Evolutionary conservation across 345 rosid genomes (phyloP).

Genomic region (Corchorus capsularis): DNA sequence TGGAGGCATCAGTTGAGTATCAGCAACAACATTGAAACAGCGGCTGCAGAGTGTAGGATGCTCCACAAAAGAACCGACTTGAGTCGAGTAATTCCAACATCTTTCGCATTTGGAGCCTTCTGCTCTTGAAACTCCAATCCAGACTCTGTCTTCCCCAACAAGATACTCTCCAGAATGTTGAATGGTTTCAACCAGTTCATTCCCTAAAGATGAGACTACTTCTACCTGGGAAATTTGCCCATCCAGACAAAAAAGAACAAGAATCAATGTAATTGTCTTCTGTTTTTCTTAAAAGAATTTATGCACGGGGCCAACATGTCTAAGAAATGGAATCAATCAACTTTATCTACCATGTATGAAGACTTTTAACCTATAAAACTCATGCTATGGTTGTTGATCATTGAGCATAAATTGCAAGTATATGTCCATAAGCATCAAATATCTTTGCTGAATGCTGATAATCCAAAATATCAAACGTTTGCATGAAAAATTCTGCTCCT

Average conservation of each 20-base stretch:
- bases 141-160: conserved; percentile 46
- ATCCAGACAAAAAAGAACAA: background rate
- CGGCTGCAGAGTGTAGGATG: conserved; percentile 84
- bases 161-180: conserved; percentile 64
- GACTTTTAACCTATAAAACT: background rate
- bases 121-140: conserved; percentile 87
- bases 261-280: background rate
- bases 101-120: conserved; percentile 88
- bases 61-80: conserved; percentile 66
- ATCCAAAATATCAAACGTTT: too few species aligned
- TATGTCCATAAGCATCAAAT: background rate
- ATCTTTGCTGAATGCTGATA: too few species aligned
- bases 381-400: background rate
- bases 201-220: conserved; percentile 45
- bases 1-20: conserved; percentile 49
- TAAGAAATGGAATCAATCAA: background rate
- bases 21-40: conserved; percentile 57
- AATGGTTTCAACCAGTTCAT: conserved; percentile 35
- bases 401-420: background rate
- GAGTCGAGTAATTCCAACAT: conserved; percentile 84
- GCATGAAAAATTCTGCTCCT: too few species aligned
- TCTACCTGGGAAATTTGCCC: conserved; percentile 57
- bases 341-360: background rate
- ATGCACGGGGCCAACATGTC: background rate
- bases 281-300: background rate